Evolutionary conservation across 2,329 filamentous ascomycete genomes (phyloP), one percentile per base, ranked within the genome.

Genomic region (Hypoxylon sp.): DNA sequence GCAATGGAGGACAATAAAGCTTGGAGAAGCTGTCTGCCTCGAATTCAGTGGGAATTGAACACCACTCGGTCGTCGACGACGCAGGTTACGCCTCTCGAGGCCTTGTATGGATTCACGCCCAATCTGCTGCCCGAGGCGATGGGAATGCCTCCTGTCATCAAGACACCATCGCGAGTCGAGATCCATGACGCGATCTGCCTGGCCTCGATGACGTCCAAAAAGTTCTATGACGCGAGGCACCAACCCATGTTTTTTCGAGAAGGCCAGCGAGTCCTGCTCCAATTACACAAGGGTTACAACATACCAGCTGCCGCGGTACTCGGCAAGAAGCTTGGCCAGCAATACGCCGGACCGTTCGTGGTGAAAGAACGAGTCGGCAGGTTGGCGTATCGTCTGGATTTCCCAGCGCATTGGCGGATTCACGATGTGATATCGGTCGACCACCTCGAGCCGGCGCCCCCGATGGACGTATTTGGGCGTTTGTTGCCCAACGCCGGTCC

Each of bases 391-490:
- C n/a, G 14, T 3, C 14, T 52, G 19, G 7, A 52, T 12, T 52
- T 52, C 21, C 48, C 48, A 7, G 19, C 3, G 3, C 30, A 52
- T 12, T 52, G 9, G 29, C 16, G 7, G 1, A 52, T 41, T 16
- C 50, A 52, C 11, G 21, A 52, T 41, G 50, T 52, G 4, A 41
- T 52, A 7, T 52, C 50, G 3, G 50, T 52, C 5, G 50, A 52
- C 32, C 50, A 39, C 8, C 8, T 52, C 4, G 32, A 52, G 5
- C 11, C 50, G 4, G 32, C 50, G 3, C 47, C 50, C 12, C 50
- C 19, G 16, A 41, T 27, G 50, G 50, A 34, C 30, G 30, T 32
- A 7, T 32, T 32, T 32, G 27, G 27, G 27, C 27, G 27, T 29
- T 29, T 29, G n/a, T n/a, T n/a, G n/a, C n/a, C n/a, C n/a, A n/a